phyloP scores from a whole-genome alignment of 2,329 filamentous ascomycete species.

The Chaetomium strumarium region DNA sequence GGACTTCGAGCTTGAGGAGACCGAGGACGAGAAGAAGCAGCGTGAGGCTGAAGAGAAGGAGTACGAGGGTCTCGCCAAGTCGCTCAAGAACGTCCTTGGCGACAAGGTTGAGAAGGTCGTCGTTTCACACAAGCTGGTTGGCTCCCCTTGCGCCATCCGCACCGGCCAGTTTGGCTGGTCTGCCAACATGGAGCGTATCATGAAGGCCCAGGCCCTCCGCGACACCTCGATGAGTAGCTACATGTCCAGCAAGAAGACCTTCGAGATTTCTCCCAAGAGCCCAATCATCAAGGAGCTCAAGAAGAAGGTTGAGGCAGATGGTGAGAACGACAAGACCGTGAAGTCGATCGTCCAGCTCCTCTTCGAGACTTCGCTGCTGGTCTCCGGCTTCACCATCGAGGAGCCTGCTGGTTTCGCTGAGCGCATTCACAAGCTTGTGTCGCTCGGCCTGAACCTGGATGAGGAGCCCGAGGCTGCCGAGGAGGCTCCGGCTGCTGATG shows the following conservation, averaged over 20 bases:
- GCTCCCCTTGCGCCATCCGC: conserved; percentile 94
- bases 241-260: conserved; percentile 99
- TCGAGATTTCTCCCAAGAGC: conserved; percentile 99
- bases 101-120: conserved; percentile 99
- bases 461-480: conserved; percentile 76
- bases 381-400: conserved; percentile 99
- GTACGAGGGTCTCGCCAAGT: conserved; percentile 89
- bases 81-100: conserved; percentile 97
- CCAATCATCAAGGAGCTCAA: conserved; percentile 98
- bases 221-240: conserved; percentile 99
- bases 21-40: conserved; percentile 95
- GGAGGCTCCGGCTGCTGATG: conserved; percentile 49
- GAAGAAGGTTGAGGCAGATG: conserved; percentile 97
- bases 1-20: conserved; percentile 99
- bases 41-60: conserved; percentile 98
- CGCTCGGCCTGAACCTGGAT: conserved; percentile 94
- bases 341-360: conserved; percentile 98
- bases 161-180: conserved; percentile 99
- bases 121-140: conserved; percentile 93
- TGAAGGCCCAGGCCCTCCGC: conserved; percentile 99
- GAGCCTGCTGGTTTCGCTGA: conserved; percentile 97
- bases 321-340: conserved; percentile 97
- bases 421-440: conserved; percentile 99
- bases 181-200: conserved; percentile 99
- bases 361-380: conserved; percentile 96